These are phyloP conservation scores for Gamarada debralockiae DNA, from an alignment of 495 filamentous ascomycete genomes.

Conservation along the genomic window DNA sequence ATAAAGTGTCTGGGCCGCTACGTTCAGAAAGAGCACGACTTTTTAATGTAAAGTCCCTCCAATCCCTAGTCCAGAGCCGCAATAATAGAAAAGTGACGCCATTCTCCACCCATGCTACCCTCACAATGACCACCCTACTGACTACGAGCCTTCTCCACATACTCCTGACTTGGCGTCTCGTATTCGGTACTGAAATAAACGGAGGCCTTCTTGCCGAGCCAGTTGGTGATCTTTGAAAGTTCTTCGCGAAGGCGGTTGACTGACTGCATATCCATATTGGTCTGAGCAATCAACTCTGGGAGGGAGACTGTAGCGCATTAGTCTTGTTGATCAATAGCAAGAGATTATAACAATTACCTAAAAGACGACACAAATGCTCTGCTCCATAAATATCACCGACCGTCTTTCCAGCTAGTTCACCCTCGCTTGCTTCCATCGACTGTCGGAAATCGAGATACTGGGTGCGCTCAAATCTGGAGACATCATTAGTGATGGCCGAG, in stretches of 20 bases:
- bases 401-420: conserved; percentile 58
- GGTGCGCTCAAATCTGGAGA: conserved; percentile 68
- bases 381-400: conserved; percentile 83
- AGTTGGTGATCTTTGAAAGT: conserved; percentile 72
- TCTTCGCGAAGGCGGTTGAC: conserved; percentile 86
- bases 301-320: conserved; percentile 60
- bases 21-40: too few species aligned
- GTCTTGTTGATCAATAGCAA: not conserved
- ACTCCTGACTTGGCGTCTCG: conserved; percentile 51
- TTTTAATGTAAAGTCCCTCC: too few species aligned
- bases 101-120: conserved; percentile 19
- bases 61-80: too few species aligned
- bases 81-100: conserved; percentile 7
- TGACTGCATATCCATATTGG: conserved; percentile 92
- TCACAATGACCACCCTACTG: conserved; percentile 1
- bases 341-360: conserved; percentile 56
- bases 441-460: conserved; percentile 75
- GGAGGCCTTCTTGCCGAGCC: conserved; percentile 68
- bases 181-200: conserved; percentile 78
- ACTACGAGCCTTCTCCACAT: conserved; percentile 42
- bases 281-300: conserved; percentile 92
- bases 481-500: not conserved
- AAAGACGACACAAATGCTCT: conserved; percentile 83
- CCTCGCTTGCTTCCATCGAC: conserved; percentile 50
- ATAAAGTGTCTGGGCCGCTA: too few species aligned